Base-by-base conservation (phyloP, 2,329 filamentous ascomycete species). In the Ophiostoma fasciatum region DNA sequence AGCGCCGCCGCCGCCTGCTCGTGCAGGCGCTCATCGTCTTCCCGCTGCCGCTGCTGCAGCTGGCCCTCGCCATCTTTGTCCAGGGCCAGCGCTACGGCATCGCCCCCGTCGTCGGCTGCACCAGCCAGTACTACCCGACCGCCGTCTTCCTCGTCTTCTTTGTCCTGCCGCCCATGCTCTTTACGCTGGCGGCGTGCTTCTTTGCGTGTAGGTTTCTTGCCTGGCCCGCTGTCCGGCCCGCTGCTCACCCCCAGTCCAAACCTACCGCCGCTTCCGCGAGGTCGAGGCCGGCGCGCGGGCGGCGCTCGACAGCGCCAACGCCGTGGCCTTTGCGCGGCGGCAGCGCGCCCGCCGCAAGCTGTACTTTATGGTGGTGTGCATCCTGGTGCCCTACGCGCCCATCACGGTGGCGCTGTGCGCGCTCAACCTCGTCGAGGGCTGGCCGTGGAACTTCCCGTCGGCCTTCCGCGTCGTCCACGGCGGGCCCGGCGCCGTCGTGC, bases 21-120 rank as follows among this genome's bases (percentile, higher is more conserved):
- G 39, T 61, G 6, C 68, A 74, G 44, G 60, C 62, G 4, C 52
- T 67, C 41, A 60, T 73, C 54, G 67, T 75, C 42, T 71, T 74
- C 36, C 60, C 66, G 1, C 39, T 68, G 4, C 68, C 69, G 0
- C 8, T 68, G 12, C 21, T 72, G 25, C 64, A 73, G 52, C 38
- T 66, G 7, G 47, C 55, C 8, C 59, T 66, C 48, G 63, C 61
- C 1, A 67, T 60, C 48, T 63, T 67, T 14, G 51, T 66, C 12
- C 54, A 63, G 4, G 47, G 53, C 2, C 58, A 65, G 37, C 57
- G 71, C 17, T 74, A 68, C 46, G 53, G 57, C 19, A 48, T 75
- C 23, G 60, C 56, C 20, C 61, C 68, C 0, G 49, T 71, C 27
- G 49, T 60, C 15, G 71, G 71, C 4, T 75, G 71, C 42, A 51